Evolutionary conservation across 164 flowering plant species (phyloP), one percentile per base, ranked within the genome.

Genomic region (Kingdonia uniflora): DNA sequence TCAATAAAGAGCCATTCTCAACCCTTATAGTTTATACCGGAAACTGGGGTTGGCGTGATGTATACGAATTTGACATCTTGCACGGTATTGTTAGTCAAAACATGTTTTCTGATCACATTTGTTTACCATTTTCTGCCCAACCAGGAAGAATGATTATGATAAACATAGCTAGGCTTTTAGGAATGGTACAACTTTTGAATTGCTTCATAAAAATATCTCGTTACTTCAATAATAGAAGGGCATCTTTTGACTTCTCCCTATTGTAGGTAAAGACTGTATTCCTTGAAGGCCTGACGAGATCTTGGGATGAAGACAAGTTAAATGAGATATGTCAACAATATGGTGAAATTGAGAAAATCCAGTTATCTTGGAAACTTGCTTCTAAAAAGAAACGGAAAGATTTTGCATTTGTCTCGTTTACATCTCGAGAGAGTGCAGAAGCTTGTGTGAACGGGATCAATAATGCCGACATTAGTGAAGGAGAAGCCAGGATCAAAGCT

Each of bases 401-500:
- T 52, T 71, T 71, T 71, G 75, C 75, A 25, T 74, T 71, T 53
- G 38, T 74, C 48, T 54, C 67, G 8, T 74, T 71, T 40, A 29
- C 51, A 19, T 63, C 75, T 52, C 71, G 67, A 42, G 78, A 74
- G 63, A 71, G 66, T 58, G 75, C 78, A 11, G n/a, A 66, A 43
- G 71, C 75, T 52, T 74, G 78, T 46, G 56, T 71, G 41, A 73
- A 64, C 39, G 75, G 71, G 26, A 65, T 74, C 29, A 69, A 71
- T 20, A 64, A 20, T 58, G 52, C 67, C 26, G 56, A 61, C 49
- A 54, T 68, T 55, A 69, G 60, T 33, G 75, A 64, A 42, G 71
- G 71, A 24, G 65, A 74, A 37, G 40, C 22, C 48, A 58, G 71
- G 79, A 56, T 74, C 29, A 71, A 66, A 64, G 74, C 76, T 22